These are phyloP conservation scores for Chrysoporthe cubensis DNA, from an alignment of 2,329 filamentous ascomycete species.

Conservation along the genomic window DNA sequence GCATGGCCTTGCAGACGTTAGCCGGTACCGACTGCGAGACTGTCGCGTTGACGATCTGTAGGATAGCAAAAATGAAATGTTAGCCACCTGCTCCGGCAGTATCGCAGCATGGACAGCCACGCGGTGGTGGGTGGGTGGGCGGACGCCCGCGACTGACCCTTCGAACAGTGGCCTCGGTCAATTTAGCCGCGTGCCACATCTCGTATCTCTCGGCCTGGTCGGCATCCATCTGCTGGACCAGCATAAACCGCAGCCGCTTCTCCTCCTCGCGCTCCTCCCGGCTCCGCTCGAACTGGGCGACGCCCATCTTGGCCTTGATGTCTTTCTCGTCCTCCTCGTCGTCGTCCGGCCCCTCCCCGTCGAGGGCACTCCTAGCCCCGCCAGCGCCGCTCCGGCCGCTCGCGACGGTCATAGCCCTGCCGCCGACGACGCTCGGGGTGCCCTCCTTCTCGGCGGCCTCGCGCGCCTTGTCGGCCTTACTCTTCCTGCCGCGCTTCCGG, in stretches of 20 bases:
- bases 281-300: conserved; percentile 39
- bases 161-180: conserved; percentile 71
- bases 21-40: conserved; percentile 78
- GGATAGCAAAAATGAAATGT: neutral
- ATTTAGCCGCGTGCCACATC: conserved; percentile 69
- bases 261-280: conserved; percentile 67
- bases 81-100: neutral
- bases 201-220: conserved; percentile 73
- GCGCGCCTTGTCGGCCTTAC: conserved; percentile 58
- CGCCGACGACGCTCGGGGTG: conserved; percentile 51
- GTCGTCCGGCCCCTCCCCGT: conserved; percentile 57
- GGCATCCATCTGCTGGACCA: conserved; percentile 67
- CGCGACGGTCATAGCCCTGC: conserved; percentile 49
- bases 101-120: neutral
- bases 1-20: conserved; percentile 75
- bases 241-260: conserved; percentile 63
- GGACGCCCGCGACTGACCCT: conserved; percentile 50
- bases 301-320: conserved; percentile 35
- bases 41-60: conserved; percentile 75
- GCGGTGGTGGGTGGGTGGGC: neutral
- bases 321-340: conserved; percentile 40
- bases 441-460: conserved; percentile 41
- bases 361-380: conserved; percentile 50
- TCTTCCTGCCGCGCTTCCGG: conserved; percentile 66
- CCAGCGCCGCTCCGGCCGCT: conserved; percentile 46